Evolutionary conservation across 176 grass and related monocot genomes (phyloP), one percentile per base, ranked within the genome.

Genomic region (Zoysia japonica): DNA sequence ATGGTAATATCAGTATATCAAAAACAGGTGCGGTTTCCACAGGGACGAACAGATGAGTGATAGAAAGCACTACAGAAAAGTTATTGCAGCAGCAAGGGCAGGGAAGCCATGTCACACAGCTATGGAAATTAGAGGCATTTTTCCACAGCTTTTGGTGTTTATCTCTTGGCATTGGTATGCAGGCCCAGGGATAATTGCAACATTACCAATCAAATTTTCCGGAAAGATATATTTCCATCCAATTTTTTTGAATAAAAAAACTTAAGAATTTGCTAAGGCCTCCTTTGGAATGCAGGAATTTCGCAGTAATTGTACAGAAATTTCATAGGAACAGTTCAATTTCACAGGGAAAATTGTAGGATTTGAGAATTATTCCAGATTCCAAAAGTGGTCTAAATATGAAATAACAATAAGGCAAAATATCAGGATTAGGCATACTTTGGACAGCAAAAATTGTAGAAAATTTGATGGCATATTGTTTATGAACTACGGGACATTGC

Each of bases 211-310:
- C 59, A 61, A 10, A 61, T 28, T 28, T 35, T 10, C 57, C 1
- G 8, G 35, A 59, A n/a, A 61, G 59, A 61, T 61, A 61, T 66
- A 48, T 65, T 66, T 66, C 62, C 35, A 51, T 48, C 47, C 39
- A 19, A 41, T n/a, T 52, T 41, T 78, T 66, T 7, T 57, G 15
- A 12, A 78, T 51, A 62, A 50, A 78, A 63, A 17, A 7, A 38
- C 4, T 51, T 50, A 36, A 50, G 17, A 47, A 11, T 15, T 64
- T 17, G 3, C n/a, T n/a, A n/a, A n/a, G n/a, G n/a, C n/a, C n/a
- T n/a, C n/a, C n/a, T n/a, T n/a, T n/a, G n/a, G n/a, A n/a, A n/a
- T n/a, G n/a, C n/a, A n/a, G n/a, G n/a, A n/a, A n/a, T n/a, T n/a
- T n/a, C n/a, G n/a, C n/a, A n/a, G n/a, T n/a, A n/a, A n/a, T n/a